Base-by-base conservation (phyloP, 495 filamentous ascomycete genomes). In the Penicillium canariense region DNA sequence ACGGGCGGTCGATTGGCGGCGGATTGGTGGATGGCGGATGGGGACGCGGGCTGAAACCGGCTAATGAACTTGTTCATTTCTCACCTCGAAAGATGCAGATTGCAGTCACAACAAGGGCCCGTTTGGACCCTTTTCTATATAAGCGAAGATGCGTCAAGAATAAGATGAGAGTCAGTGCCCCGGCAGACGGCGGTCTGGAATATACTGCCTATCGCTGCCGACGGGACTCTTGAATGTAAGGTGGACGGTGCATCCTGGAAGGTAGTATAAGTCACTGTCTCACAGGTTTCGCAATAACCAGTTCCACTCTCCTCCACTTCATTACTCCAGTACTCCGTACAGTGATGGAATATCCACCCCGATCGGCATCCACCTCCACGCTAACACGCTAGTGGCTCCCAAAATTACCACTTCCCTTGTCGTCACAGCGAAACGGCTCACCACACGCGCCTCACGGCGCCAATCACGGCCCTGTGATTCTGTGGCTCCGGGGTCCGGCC, bases 1-100 rank as follows among this genome's bases (percentile, higher is more conserved):
- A 66, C 62, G 54, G 54, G 59, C 54, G 55, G 59, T 60, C 59
- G 59, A 61, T 61, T 59, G 36, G 49, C 58, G 50, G 48, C 46
- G 50, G 51, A 55, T 48, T 54, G 53, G 50, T 44, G 28, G 58
- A 55, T 39, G 46, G 52, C 20, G 18, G 25, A 18, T 39, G 54
- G 51, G 44, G 54, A 52, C 48, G 28, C 42, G 48, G 43, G 28
- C 54, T 52, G 51, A 60, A 58, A 51, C 60, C 7, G 48, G 18
- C 42, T 42, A 40, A 40, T 30, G 42, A 42, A 36, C 42, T 27
- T 40, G 35, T 49, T 55, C 52, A 32, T 44, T 45, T 44, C 31
- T 39, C 17, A 10, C 2, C 17, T 32, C 6, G 20, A 32, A 32
- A 4, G 31, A 25, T 34, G 30, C 18, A 48, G 35, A 34, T 35